Percentiles rank a stretch among this genome's conserved stretches.
phyloP scores from a whole-genome alignment of 2,329 filamentous ascomycete species.

The Pseudonectria buxi region DNA sequence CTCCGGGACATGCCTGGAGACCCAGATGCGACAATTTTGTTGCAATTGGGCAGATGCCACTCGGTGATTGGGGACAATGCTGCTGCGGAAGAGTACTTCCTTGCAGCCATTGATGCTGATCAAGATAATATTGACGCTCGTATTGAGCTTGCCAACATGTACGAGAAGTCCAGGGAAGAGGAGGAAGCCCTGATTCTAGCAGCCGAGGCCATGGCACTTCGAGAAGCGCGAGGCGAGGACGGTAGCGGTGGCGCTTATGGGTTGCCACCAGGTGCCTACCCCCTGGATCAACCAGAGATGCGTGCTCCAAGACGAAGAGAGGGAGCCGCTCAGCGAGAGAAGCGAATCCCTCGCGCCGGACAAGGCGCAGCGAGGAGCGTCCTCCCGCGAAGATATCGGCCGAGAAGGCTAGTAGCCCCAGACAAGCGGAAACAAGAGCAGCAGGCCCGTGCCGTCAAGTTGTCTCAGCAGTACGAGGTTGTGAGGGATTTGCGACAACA shows the following conservation, averaged over 20 bases:
- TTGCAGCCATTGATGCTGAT: constrained; percentile 66
- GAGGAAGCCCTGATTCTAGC: constrained; percentile 73
- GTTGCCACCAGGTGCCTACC: constrained; percentile 1
- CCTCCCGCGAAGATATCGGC: constrained; percentile 37
- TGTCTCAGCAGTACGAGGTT: constrained; percentile 36
- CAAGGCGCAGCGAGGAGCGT: constrained; percentile 14
- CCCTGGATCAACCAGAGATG: constrained; percentile 3
- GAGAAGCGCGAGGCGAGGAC: constrained; percentile 37
- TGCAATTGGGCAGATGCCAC: constrained; percentile 62
- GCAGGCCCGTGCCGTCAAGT: constrained; percentile 32
- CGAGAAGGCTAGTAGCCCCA: constrained; percentile 38
- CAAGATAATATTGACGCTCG: constrained; percentile 68
- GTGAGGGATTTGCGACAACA: constrained; percentile 37
- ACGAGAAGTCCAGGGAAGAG: constrained; percentile 65
- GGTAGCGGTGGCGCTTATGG: constrained; percentile 7
- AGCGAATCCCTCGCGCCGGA: constrained; percentile 7
- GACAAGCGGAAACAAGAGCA: constrained; percentile 40
- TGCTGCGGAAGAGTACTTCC: constrained; percentile 71
- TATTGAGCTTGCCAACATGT: constrained; percentile 75
- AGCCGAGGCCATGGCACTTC: constrained; percentile 65
- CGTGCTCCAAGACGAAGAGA: constrained; percentile 9
- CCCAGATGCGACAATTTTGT: constrained; percentile 44
- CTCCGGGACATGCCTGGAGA: constrained; percentile 43
- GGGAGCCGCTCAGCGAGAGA: too few relatives aligned
- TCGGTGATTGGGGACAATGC: constrained; percentile 54